Base-by-base conservation (phyloP, 2,329 filamentous ascomycete genomes). In the Neobulgaria alba region DNA sequence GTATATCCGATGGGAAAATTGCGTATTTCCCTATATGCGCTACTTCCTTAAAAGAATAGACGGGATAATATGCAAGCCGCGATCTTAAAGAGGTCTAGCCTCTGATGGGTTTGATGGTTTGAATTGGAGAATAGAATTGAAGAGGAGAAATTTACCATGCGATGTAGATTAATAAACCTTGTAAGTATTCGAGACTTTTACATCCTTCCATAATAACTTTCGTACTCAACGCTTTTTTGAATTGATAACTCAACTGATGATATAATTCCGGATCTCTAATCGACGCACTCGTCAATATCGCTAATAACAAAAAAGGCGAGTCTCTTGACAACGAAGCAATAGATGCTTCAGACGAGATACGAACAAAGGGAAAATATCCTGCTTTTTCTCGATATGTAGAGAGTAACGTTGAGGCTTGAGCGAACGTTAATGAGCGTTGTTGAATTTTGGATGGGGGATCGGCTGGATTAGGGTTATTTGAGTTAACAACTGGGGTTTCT, bases 161-260 rank as follows among this genome's bases (percentile, higher is more conserved):
- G 41, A 71, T 68, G 43, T 79, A 79, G 5, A 79, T 65, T 31
- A 79, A 59, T n/a, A 79, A 57, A 2, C 75, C 74, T 47, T 75
- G 71, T 1, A 79, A 55, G 21, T 77, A 56, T 46, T 79, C 74
- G 12, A 79, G 46, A 15, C 67, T 75, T 38, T 73, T 67, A 60
- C 77, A 71, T 0, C 74, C 73, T 3, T 71, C 67, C 0, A 75
- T 66, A 2, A 80, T 72, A 2, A 59, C 38, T 34, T 57, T 56
- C 5, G 42, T 35, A 38, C 53, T 56, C 3, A 59, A 20, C 3
- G 58, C 45, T 9, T 53, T 48, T 20, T 49, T 46, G 23, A 57
- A 59, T 35, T 58, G 54, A 38, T 56, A 44, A 19, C 55, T 48
- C 10, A 59, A 39, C 29, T 57, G 55, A n/a, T 50, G 47, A 36